phyloP scores from a whole-genome alignment of 2,329 filamentous ascomycete genomes.

The Cladosporium sp. region DNA sequence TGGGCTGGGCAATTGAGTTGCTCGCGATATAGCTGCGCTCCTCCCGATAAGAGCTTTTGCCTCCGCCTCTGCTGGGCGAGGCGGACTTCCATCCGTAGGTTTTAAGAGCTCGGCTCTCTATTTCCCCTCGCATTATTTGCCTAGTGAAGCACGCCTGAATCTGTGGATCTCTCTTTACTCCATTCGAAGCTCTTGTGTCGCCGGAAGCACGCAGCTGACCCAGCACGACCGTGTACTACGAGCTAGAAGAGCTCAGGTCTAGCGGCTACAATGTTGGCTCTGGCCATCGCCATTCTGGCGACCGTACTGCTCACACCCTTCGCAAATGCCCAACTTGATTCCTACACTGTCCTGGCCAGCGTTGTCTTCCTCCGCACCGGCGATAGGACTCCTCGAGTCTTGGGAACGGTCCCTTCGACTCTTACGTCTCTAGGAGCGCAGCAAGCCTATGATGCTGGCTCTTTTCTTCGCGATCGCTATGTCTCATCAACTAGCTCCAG shows the following conservation, averaged over 20 bases:
- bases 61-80: no score
- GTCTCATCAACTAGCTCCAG: conserved; percentile 29
- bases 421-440: conserved; percentile 52
- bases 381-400: conserved; percentile 46
- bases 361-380: conserved; percentile 51
- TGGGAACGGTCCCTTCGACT: conserved; percentile 28
- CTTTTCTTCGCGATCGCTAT: conserved; percentile 49
- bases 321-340: conserved; percentile 14
- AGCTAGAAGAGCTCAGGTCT: no score
- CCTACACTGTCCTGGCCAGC: conserved; percentile 39
- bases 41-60: no score
- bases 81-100: no score
- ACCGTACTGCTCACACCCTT: conserved; percentile 15
- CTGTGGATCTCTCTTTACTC: no score
- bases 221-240: no score
- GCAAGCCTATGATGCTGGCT: conserved; percentile 46
- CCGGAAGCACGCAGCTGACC: no score
- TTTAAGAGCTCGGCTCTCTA: no score
- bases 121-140: no score
- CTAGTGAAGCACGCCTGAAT: no score
- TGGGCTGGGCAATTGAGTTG: not conserved
- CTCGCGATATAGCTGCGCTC: not conserved
- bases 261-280: conserved; percentile 17
- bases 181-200: no score
- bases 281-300: conserved; percentile 15